Evolutionary conservation across 2,329 filamentous ascomycete genomes (phyloP), one percentile per base, ranked within the genome.

Genomic region (Curvularia lunata): DNA sequence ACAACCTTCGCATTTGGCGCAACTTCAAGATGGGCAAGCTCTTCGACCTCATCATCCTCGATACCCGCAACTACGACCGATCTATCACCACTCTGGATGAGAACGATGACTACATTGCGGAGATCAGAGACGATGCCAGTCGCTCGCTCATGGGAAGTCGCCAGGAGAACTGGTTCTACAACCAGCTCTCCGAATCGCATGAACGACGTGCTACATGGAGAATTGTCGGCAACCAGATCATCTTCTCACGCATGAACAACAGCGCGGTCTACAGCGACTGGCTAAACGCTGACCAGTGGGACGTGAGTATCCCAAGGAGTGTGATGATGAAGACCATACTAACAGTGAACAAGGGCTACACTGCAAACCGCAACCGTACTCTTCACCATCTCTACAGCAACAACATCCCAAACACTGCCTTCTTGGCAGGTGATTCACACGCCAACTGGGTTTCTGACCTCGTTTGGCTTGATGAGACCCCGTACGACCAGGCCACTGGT

Each of bases 361-460:
- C 83, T 34, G 83, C 86, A 7, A 91, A 90, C 74, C 81, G 87
- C 46, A 91, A 91, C 78, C 82, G 88, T 21, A 91, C 89, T 0
- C 79, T 90, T 10, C 77, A 86, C 64, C 84, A 86, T 56, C 77
- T 91, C 12, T 88, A 88, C 65, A 79, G 85, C 32, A 85, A 90
- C 70, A 79, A 85, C 8, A 91, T 91, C 60, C 79, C 78, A 56
- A 91, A 91, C 77, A 91, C 87, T 65, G 84, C 91, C 57, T 85
- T 91, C 65, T 82, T 92, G 16, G 82, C 88, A 0, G 89, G 89
- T 6, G 89, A 91, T 71, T 85, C 81, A 28, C 89, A 91, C 67
- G 82, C 83, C 30, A 86, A 85, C 61, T 90, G 88, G 77, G 73
- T 75, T 1, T 72, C 69, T 7, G 71, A 81, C 53, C 74, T 81